A percentile compares a stretch with the other conserved stretches of the same genome.
These are phyloP conservation scores for Geosmithia flava DNA, from an alignment of 2,329 filamentous ascomycete species.

Conservation along the genomic window DNA sequence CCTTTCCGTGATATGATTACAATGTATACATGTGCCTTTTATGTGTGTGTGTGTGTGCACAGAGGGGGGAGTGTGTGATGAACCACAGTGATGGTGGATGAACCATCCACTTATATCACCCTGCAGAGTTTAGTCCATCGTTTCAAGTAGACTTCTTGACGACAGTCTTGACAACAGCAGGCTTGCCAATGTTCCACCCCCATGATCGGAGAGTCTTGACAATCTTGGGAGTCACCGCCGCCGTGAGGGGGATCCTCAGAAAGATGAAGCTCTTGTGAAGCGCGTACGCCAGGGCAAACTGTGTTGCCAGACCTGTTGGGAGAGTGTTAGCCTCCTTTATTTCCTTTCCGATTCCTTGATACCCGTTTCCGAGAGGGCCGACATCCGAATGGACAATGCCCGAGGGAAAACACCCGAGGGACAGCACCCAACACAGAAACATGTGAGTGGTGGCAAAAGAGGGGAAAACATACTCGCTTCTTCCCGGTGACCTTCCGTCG, in stretches of 20 bases:
- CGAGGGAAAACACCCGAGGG: too few relatives aligned
- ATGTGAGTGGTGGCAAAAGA: neutral
- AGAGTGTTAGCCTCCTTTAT: too few relatives aligned
- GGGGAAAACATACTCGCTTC: slow-evolving; percentile 58
- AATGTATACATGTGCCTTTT: too few relatives aligned
- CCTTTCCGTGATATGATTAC: too few relatives aligned
- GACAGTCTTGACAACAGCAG: slow-evolving; percentile 75
- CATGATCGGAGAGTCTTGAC: slow-evolving; percentile 76
- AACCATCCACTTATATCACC: too few relatives aligned
- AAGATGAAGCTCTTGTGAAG: slow-evolving; percentile 99
- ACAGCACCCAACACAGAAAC: neutral
- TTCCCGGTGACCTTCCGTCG: slow-evolving; percentile 44
- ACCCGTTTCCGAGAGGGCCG: too few relatives aligned
- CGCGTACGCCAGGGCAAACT: slow-evolving; percentile 85
- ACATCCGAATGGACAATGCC: too few relatives aligned
- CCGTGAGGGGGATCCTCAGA: slow-evolving; percentile 82
- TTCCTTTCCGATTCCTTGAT: neutral
- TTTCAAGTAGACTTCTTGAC: slow-evolving; percentile 5
- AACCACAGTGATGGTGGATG: too few relatives aligned
- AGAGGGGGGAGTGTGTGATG: too few relatives aligned
- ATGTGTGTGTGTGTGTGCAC: too few relatives aligned
- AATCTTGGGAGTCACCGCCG: slow-evolving; percentile 85
- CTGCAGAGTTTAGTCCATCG: too few relatives aligned
- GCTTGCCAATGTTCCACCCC: slow-evolving; percentile 92
- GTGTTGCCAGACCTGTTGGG: slow-evolving; percentile 53